Percentiles rank a stretch among this genome's conserved stretches.
Evolutionary conservation across 1,139 yeast species (phyloP).

Genomic region (Sugiyamaella pinicola): DNA sequence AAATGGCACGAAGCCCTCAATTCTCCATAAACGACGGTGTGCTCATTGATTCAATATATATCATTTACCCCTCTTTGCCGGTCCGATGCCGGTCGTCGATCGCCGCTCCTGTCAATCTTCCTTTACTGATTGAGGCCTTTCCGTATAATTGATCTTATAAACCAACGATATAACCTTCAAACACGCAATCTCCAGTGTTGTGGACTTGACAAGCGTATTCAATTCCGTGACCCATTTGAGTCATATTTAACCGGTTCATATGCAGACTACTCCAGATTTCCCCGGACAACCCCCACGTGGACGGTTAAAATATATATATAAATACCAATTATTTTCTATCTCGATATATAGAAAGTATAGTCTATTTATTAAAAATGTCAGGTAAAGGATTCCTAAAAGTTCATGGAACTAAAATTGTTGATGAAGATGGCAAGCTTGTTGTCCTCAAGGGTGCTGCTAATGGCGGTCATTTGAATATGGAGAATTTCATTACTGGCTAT

Average conservation of each 20-base stretch:
- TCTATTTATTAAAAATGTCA: background rate
- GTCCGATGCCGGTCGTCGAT: too few species aligned
- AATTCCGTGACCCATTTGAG: background rate
- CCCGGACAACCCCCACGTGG: constrained; percentile 16
- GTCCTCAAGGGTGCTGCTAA: constrained; percentile 50
- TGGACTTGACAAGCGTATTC: too few species aligned
- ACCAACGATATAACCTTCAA: too few species aligned
- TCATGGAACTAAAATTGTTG: constrained; percentile 50
- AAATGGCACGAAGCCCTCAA: background rate
- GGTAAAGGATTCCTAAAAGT: constrained; percentile 32
- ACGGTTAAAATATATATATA: constrained; percentile 8
- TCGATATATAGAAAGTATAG: too few species aligned
- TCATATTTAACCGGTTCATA: constrained; percentile 1
- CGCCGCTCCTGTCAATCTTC: too few species aligned
- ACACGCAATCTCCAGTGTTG: too few species aligned
- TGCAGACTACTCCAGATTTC: constrained; percentile 8
- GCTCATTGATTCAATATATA: constrained; percentile 1
- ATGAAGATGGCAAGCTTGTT: constrained; percentile 42
- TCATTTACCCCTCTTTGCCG: too few species aligned
- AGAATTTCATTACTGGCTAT: constrained; percentile 54
- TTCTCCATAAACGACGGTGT: constrained; percentile 4
- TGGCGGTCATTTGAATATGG: constrained; percentile 55
- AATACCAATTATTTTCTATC: too few species aligned
- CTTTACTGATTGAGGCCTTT: too few species aligned
- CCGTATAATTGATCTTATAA: too few species aligned